Conservation (phyloP, 441 rosid species). For the Populus tomentosa region DNA sequence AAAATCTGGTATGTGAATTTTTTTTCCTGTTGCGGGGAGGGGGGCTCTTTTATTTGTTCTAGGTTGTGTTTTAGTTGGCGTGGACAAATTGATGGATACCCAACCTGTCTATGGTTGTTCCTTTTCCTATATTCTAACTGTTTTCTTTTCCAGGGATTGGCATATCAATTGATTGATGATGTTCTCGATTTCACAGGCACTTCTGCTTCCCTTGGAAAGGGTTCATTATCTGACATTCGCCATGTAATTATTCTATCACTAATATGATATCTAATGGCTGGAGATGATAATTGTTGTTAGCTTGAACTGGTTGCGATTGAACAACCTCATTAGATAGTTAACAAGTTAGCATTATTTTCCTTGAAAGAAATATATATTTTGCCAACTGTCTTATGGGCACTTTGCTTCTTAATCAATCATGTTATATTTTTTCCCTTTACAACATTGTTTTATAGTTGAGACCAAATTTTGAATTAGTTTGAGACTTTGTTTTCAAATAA, state of each 20-base stretch:
- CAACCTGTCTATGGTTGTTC: neutral
- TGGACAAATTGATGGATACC: neutral
- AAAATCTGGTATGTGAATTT: slow-evolving; percentile 68
- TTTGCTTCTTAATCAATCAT: neutral
- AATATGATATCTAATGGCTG: neutral
- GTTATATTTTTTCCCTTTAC: too few relatives aligned
- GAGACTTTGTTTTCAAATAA: neutral
- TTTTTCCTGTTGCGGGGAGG: neutral
- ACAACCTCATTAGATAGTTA: neutral
- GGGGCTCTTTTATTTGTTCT: neutral
- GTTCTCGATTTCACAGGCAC: slow-evolving; percentile 96
- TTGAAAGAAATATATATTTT: too few relatives aligned
- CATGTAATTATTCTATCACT: slow-evolving; percentile 49
- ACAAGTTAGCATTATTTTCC: neutral
- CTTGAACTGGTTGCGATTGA: neutral
- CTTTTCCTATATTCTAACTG: neutral
- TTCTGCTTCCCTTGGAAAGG: slow-evolving; percentile 93
- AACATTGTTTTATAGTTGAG: neutral
- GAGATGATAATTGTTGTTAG: neutral
- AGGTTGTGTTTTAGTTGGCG: neutral
- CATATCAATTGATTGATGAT: slow-evolving; percentile 90
- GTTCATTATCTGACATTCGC: slow-evolving; percentile 78
- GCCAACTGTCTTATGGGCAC: neutral
- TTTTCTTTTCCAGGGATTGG: slow-evolving; percentile 62
- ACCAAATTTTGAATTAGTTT: neutral